Base-by-base conservation (phyloP, 140 eudicot species). In the Anethum foeniculum region DNA sequence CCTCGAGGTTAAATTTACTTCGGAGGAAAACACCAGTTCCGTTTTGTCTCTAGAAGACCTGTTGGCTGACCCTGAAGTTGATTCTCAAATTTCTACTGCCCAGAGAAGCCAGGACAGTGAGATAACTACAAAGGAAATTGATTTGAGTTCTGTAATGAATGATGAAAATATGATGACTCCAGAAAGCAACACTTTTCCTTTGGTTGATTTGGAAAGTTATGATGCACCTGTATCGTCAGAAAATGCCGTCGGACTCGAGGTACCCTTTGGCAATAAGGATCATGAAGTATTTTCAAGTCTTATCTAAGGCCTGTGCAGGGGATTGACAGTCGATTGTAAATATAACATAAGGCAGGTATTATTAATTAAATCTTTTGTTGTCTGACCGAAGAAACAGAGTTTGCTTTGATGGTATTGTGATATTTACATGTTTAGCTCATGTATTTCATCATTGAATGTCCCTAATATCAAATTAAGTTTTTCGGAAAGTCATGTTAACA, bases 1-100 rank as follows among this genome's bases (percentile, higher is more conserved):
- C 41, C 82, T 87, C 67, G 91, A 89, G 67, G 91, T 87, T 58
- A 85, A 83, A 71, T 89, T 89, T 74, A 15, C 62, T 46, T 65
- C 85, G 8, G 28, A 34, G 47, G 79, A 54, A 62, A 28, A 25
- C 13, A 19, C 77, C 28, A 39, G 47, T 14, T 41, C 83, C 8
- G 71, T 23, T 62, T 56, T 78, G 48, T 65, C 85, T 30, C 86
- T 89, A 23, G 89, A 87, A 80, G 83, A 83, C 75, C 89, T 89
- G 73, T 73, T 85, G 64, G 51, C 30, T 28, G 86, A 79, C 62
- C 25, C 85, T 46, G 83, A 85, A 30, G 23, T 11, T 7, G 18
- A 79, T n/a, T 19, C 15, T 78, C 80, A 78, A 79, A 87, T 30
- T 75, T 18, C 54, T 49, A 34, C 36, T 36, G 38, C 27, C 38